These are phyloP conservation scores for Scutellaria baicalensis DNA, from an alignment of 257 asterid species.

Conservation along the genomic window DNA sequence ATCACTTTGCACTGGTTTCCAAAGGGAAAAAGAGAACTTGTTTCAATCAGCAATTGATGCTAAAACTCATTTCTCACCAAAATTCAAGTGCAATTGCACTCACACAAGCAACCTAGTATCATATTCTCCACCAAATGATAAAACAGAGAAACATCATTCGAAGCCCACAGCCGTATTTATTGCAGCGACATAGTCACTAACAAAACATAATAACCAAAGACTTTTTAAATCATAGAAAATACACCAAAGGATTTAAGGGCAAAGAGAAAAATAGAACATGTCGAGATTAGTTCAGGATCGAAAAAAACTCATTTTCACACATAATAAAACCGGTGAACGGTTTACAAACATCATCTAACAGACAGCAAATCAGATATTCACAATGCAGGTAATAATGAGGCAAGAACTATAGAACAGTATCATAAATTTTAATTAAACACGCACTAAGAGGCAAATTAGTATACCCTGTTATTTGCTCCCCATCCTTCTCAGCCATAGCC, in stretches of 20 bases:
- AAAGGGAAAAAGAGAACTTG: neutral
- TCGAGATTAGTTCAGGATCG: neutral
- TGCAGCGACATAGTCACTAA: neutral
- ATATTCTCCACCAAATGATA: neutral
- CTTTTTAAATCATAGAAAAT: neutral
- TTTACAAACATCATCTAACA: neutral
- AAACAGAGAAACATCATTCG: neutral
- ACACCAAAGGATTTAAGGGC: neutral
- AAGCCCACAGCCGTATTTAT: neutral
- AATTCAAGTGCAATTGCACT: conserved; percentile 6
- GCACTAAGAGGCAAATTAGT: neutral
- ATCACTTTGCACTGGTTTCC: neutral
- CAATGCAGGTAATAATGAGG: neutral
- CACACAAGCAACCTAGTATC: neutral
- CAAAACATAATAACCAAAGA: neutral
- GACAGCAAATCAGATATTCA: neutral
- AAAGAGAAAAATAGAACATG: neutral
- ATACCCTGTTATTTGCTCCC: conserved; percentile 31
- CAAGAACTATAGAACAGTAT: neutral
- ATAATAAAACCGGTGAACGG: neutral
- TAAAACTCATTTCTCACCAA: neutral
- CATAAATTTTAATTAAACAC: neutral
- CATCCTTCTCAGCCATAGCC: conserved; percentile 32
- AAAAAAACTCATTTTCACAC: neutral
- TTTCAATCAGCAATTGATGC: neutral